Conservation (phyloP, 345 rosid species). For the Sisymbrium irio region DNA sequence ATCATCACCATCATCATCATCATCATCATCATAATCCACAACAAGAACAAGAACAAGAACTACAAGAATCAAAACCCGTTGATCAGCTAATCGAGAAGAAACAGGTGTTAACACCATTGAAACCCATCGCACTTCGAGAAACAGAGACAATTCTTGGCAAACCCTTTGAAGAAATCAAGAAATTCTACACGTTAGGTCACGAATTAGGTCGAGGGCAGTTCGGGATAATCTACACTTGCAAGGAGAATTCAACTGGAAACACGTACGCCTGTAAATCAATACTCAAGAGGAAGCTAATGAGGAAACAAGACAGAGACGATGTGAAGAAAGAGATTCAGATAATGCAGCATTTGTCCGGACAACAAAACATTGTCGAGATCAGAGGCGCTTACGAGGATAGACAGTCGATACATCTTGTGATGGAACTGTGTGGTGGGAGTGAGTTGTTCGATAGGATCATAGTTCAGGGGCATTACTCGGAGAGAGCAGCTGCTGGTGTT, state of each 20-base stretch:
- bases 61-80: slow-evolving; percentile 10
- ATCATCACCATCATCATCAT: background rate
- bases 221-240: slow-evolving; percentile 72
- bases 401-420: slow-evolving; percentile 71
- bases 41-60: background rate
- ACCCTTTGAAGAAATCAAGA: slow-evolving; percentile 63
- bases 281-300: slow-evolving; percentile 61
- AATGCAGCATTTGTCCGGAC: slow-evolving; percentile 84
- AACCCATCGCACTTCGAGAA: slow-evolving; percentile 22
- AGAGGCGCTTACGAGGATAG: slow-evolving; percentile 72
- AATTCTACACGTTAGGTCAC: slow-evolving; percentile 50
- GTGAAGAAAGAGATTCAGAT: slow-evolving; percentile 70
- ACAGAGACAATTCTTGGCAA: slow-evolving; percentile 57
- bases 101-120: slow-evolving; percentile 14
- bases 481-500: slow-evolving; percentile 66
- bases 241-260: slow-evolving; percentile 57
- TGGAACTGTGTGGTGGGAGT: slow-evolving; percentile 90
- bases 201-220: slow-evolving; percentile 89
- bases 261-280: slow-evolving; percentile 77
- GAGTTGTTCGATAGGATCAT: slow-evolving; percentile 82
- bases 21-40: background rate
- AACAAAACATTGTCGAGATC: slow-evolving; percentile 72
- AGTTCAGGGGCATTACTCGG: slow-evolving; percentile 70
- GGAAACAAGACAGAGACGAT: slow-evolving; percentile 61
- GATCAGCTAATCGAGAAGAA: slow-evolving; percentile 4